Conservation (phyloP, 1,284 basidiomycete species). For the Ustilago tritici region DNA sequence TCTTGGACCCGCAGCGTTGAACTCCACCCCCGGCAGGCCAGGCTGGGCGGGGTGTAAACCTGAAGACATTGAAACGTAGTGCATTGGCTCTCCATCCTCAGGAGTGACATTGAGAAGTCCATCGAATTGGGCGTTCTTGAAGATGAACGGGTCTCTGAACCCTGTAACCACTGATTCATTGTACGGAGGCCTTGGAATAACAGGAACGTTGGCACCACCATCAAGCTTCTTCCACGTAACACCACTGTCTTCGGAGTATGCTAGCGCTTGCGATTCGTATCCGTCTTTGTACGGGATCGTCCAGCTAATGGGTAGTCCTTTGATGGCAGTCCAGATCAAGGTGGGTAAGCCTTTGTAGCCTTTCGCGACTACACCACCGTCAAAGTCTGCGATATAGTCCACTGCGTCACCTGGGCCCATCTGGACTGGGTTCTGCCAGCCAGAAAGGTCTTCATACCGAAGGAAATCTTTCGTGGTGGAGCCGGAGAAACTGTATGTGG, state of each 20-base stretch:
- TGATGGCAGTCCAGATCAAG: conserved; percentile 36
- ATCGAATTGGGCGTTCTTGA: conserved; percentile 32
- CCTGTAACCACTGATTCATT: conserved; percentile 32
- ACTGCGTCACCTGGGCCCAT: conserved; percentile 39
- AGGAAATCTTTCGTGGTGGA: conserved; percentile 34
- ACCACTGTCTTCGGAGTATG: conserved; percentile 37
- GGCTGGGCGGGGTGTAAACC: conserved; percentile 23
- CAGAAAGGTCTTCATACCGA: conserved; percentile 25
- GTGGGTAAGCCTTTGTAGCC: conserved; percentile 43
- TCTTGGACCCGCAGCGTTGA: conserved; percentile 22
- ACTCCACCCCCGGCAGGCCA: conserved; percentile 18
- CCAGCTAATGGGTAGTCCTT: conserved; percentile 40
- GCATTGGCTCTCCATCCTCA: conserved; percentile 6
- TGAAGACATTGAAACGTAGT: conserved; percentile 22
- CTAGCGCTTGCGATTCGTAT: conserved; percentile 37
- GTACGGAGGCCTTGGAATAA: conserved; percentile 37
- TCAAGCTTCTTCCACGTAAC: conserved; percentile 42
- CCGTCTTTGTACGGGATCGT: conserved; percentile 42
- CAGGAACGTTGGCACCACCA: conserved; percentile 25
- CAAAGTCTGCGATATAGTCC: conserved; percentile 41
- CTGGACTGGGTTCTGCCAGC: conserved; percentile 27
- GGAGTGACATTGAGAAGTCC: conserved; percentile 14
- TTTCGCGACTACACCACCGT: conserved; percentile 30
- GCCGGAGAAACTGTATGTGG: conserved; percentile 25
- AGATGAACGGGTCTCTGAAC: conserved; percentile 39